Evolutionary conservation across 2,329 filamentous ascomycete species (phyloP).

Genomic region (Botrytis fragariae): DNA sequence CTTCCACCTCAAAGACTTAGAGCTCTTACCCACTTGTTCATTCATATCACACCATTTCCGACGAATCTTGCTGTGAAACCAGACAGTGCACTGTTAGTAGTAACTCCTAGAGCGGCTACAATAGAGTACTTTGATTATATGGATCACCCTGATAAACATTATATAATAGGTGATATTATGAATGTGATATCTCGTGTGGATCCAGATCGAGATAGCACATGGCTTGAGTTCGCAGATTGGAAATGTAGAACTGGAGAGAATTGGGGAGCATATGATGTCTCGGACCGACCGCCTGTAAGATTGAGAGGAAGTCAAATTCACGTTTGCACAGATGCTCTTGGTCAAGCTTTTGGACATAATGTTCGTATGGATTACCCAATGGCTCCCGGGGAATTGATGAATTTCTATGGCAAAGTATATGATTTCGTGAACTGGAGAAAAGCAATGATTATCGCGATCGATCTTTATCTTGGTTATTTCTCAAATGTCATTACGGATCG

Average conservation of each 20-base stretch:
- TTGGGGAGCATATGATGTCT: background rate
- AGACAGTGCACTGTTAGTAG: background rate
- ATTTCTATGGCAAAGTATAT: background rate
- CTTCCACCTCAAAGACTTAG: background rate
- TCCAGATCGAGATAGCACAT: background rate
- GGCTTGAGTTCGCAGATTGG: conserved; percentile 9
- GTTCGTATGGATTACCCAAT: background rate
- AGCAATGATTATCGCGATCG: background rate
- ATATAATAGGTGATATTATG: background rate
- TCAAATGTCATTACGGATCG: background rate
- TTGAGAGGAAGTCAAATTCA: background rate
- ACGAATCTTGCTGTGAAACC: background rate
- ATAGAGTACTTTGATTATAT: conserved; percentile 1
- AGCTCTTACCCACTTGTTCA: conserved; percentile 7
- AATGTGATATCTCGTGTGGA: conserved; percentile 6
- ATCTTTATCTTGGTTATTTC: conserved; percentile 4
- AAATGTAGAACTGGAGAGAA: background rate
- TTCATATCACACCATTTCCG: background rate
- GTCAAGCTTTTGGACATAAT: background rate
- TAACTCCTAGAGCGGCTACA: background rate
- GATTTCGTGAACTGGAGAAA: background rate
- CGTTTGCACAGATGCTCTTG: background rate
- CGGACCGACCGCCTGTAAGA: too few relatives aligned
- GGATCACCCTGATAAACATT: background rate
- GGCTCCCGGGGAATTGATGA: too few relatives aligned